Evolutionary conservation across 2,329 filamentous ascomycete genomes (phyloP).

Genomic region (Aspergillus ibericus): DNA sequence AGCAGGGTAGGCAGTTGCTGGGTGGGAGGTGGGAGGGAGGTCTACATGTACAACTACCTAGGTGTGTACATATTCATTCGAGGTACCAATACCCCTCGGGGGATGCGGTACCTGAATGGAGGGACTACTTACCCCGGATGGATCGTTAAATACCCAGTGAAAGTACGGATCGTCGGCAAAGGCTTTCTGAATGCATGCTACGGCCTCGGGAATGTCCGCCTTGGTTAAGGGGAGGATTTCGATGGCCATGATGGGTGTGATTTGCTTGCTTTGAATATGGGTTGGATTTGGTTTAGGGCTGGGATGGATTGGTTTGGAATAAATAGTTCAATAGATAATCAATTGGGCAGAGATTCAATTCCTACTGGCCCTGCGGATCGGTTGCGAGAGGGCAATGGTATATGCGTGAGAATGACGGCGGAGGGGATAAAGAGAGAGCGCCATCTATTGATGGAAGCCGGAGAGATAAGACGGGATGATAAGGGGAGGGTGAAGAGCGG

Average conservation of each 20-base stretch:
- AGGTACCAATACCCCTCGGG: not conserved
- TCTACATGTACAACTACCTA: constrained; percentile 8
- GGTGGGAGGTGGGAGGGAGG: not conserved
- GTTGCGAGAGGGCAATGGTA: constrained; percentile 35
- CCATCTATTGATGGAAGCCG: constrained; percentile 30
- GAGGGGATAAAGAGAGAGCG: constrained; percentile 32
- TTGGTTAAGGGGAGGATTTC: constrained; percentile 57
- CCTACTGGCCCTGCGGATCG: constrained; percentile 33
- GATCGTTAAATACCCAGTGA: constrained; percentile 63
- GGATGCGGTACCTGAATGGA: not conserved
- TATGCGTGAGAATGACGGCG: constrained; percentile 34
- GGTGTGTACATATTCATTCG: constrained; percentile 5
- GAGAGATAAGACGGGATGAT: not conserved
- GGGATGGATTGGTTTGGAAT: not conserved
- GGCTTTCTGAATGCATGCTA: constrained; percentile 65
- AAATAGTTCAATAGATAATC: constrained; percentile 3
- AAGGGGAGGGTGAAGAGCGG: not conserved
- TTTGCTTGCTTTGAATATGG: not conserved
- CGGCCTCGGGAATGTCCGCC: constrained; percentile 62
- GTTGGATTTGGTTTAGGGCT: constrained; percentile 9
- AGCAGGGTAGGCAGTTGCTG: not conserved
- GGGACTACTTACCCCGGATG: constrained; percentile 50
- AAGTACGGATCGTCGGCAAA: constrained; percentile 69
- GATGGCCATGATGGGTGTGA: constrained; percentile 48
- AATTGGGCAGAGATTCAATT: constrained; percentile 17